Base-by-base conservation (phyloP, 768 basidiomycete species). In the Mycena alexandri region DNA sequence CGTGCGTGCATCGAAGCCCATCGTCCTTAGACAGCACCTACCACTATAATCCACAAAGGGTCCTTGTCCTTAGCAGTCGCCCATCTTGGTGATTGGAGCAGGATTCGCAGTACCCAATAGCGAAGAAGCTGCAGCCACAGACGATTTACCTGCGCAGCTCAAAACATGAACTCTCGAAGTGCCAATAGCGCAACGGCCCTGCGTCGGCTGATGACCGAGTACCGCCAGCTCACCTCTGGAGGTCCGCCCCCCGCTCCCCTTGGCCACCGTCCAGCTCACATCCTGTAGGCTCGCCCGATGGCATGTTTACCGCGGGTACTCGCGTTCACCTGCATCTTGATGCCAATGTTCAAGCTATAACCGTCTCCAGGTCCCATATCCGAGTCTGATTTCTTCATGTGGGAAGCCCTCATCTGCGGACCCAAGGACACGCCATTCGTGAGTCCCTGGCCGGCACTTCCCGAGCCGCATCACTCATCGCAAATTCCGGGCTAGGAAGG, bases 341-440 rank as follows among this genome's bases (percentile, higher is more conserved):
- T 68, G 25, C 56, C 44, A 38, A 21, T 36, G 19, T 69, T 29
- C 29, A 29, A 50, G 46, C 44, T 33, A 19, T 66, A 53, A 56
- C 41, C 43, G 46, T 46, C 66, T 63, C 19, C 65, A 92, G 95
- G 95, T 1, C 95, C 95, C 43, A 84, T 96, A 71, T 90, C 93
- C 61, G 95, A 98, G 80, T 89, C 91, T 62, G 95, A 98, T 79
- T 94, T 98, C 83, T 95, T 98, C 79, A 92, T 90, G 63, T 97
- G 96, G 96, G 96, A 98, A 79, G 95, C 96, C 10, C 84, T 98
- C 72, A 95, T 98, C 58, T 91, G 88, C 75, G 96, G 96, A 3
- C 96, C 96, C 22, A 93, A 96, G 75, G 96, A 95, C 69, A 98
- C 96, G 41, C 96, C 96, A 2, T 98, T 96, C 74, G 94, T 95